These are phyloP conservation scores for Ascochyta clinopodiicola DNA, from an alignment of 2,329 filamentous ascomycete genomes.

Conservation along the genomic window DNA sequence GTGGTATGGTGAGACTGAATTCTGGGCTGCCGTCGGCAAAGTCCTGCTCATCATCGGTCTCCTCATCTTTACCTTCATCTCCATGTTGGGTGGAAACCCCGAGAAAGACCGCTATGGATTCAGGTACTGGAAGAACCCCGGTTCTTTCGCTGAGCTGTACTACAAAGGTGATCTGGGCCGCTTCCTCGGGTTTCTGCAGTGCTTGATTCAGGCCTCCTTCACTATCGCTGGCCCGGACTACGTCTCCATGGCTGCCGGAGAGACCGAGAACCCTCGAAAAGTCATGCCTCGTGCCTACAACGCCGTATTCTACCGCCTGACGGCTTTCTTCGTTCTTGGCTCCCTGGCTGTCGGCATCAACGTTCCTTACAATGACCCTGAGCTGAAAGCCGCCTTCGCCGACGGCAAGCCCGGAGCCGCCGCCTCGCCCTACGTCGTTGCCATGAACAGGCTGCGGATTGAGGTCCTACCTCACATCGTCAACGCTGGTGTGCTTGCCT, in stretches of 20 bases:
- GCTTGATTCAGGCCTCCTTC: conserved; percentile 67
- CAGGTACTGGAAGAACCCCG: conserved; percentile 63
- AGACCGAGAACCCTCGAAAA: conserved; percentile 54
- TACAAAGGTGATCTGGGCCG: conserved; percentile 72
- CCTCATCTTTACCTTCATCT: conserved; percentile 71
- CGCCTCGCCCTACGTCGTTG: conserved; percentile 68
- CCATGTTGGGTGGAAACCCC: conserved; percentile 84
- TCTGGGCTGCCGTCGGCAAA: conserved; percentile 71
- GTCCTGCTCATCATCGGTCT: conserved; percentile 56
- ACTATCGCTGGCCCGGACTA: conserved; percentile 58
- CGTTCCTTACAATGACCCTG: conserved; percentile 71
- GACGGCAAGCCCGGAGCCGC: conserved; percentile 69
- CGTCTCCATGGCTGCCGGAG: conserved; percentile 57
- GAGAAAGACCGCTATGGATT: conserved; percentile 58
- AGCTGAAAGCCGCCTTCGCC: conserved; percentile 66
- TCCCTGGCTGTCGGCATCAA: conserved; percentile 73
- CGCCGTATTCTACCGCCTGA: conserved; percentile 79
- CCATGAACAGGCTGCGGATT: conserved; percentile 63
- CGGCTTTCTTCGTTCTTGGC: conserved; percentile 77
- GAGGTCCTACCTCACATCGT: conserved; percentile 64
- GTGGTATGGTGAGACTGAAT: conserved; percentile 66
- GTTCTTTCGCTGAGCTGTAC: conserved; percentile 70
- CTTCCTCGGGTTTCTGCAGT: conserved; percentile 78
- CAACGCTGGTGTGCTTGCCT: conserved; percentile 64
- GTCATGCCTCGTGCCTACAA: conserved; percentile 76